Percentiles rank a stretch among this genome's conserved stretches.
phyloP scores from a whole-genome alignment of 2,329 filamentous ascomycete species.

The Penicillium vulpinum region DNA sequence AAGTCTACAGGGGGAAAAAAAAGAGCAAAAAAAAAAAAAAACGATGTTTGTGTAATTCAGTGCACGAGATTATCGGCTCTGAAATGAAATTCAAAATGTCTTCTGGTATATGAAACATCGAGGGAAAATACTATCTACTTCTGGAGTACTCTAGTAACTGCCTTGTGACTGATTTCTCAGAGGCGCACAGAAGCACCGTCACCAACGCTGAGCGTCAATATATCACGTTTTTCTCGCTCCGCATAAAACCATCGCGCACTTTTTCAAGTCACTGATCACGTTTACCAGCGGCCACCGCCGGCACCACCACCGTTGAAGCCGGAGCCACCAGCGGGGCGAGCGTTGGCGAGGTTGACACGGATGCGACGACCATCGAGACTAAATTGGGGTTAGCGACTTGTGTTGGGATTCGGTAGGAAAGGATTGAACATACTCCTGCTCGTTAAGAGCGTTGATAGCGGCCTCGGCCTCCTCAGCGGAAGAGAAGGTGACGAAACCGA shows the following conservation, averaged over 20 bases:
- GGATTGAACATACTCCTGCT: constrained; percentile 15
- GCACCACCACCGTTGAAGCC: constrained; percentile 2
- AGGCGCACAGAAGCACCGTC: not conserved
- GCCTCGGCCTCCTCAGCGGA: constrained; percentile 12
- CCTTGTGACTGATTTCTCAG: constrained; percentile 4
- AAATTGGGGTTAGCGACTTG: not conserved
- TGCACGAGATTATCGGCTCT: constrained; percentile 1
- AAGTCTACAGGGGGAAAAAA: not conserved
- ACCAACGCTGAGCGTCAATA: constrained; percentile 9
- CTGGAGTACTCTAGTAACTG: constrained; percentile 3
- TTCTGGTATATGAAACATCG: constrained; percentile 9
- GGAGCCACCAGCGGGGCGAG: constrained; percentile 4
- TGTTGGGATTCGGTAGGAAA: too few relatives aligned
- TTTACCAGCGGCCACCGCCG: constrained; percentile 8
- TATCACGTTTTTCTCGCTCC: constrained; percentile 7
- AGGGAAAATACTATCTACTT: constrained; percentile 8
- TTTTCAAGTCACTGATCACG: constrained; percentile 1
- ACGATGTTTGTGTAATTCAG: not conserved
- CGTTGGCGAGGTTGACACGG: constrained; percentile 15
- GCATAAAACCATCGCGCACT: constrained; percentile 7
- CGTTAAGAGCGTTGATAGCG: constrained; percentile 14
- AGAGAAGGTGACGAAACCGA: constrained; percentile 21
- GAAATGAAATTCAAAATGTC: constrained; percentile 9
- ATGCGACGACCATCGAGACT: constrained; percentile 17
- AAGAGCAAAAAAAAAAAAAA: not conserved